phyloP scores from a whole-genome alignment of 306 rosid genomes.

The Vigna hirtella region DNA sequence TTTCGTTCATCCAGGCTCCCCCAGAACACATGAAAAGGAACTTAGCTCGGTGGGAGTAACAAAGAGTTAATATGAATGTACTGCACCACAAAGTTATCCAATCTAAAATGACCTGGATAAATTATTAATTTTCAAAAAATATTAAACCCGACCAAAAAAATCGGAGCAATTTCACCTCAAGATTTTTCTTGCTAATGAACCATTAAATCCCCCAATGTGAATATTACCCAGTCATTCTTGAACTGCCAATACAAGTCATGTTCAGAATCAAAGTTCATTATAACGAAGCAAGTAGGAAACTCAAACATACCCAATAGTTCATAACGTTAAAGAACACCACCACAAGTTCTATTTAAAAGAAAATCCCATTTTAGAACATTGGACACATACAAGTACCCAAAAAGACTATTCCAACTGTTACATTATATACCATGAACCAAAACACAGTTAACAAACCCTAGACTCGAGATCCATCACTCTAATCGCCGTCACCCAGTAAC shows the following conservation, averaged over 20 bases:
- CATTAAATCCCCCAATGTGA: slow-evolving; percentile 25
- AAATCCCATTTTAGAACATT: slow-evolving; percentile 13
- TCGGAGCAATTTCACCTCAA: neutral
- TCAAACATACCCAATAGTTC: slow-evolving; percentile 21
- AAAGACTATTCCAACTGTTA: slow-evolving; percentile 23
- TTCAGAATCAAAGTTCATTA: neutral
- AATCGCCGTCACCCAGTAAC: neutral
- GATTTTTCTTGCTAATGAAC: neutral
- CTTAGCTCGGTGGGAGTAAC: neutral
- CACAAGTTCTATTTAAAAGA: neutral
- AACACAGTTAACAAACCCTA: slow-evolving; percentile 23
- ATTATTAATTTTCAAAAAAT: neutral
- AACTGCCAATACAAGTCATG: neutral
- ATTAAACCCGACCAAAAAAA: neutral
- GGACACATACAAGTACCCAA: slow-evolving; percentile 19
- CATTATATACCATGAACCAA: neutral
- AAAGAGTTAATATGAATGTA: slow-evolving; percentile 1
- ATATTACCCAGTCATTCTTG: neutral
- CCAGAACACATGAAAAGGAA: neutral
- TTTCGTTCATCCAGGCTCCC: neutral
- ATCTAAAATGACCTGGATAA: neutral
- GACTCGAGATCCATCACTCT: slow-evolving; percentile 5
- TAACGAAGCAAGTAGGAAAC: neutral
- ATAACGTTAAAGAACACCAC: neutral
- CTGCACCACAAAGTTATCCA: neutral